A percentile compares a stretch with the other conserved stretches of the same genome.
These are phyloP conservation scores for Jaapia argillacea DNA, from an alignment of 768 basidiomycete genomes.

Conservation along the genomic window DNA sequence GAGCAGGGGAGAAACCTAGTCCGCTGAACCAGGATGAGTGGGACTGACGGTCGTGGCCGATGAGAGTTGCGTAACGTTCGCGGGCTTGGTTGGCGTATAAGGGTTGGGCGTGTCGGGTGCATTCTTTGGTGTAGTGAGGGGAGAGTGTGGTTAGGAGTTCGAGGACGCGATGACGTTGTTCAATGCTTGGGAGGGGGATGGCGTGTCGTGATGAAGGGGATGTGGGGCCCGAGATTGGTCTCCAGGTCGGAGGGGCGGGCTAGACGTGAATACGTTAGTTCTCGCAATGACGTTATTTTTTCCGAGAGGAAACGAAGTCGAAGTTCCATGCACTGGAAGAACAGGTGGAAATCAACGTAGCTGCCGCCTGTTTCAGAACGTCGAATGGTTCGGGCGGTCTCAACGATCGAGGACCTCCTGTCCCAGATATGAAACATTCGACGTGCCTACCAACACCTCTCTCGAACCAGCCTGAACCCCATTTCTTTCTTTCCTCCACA, in stretches of 20 bases:
- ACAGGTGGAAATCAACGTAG: no score
- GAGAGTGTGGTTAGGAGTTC: conserved; percentile 81
- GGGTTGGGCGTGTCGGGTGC: conserved; percentile 76
- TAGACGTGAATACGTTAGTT: neutral
- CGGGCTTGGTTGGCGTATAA: conserved; percentile 77
- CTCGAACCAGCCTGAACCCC: no score
- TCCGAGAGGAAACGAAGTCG: no score
- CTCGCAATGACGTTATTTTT: no score
- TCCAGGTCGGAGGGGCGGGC: conserved; percentile 38
- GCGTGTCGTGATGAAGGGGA: conserved; percentile 42
- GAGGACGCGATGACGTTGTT: conserved; percentile 80
- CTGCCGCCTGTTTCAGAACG: no score
- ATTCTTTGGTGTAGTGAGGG: conserved; percentile 89
- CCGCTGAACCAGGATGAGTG: conserved; percentile 53
- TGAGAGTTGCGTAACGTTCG: conserved; percentile 76
- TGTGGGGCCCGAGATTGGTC: conserved; percentile 33
- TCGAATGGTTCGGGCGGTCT: no score
- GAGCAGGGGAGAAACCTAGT: conserved; percentile 29
- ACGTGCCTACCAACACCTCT: no score
- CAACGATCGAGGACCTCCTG: no score
- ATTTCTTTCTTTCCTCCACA: no score
- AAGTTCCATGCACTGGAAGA: no score
- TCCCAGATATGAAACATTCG: no score
- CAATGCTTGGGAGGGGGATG: conserved; percentile 66
- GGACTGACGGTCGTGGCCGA: conserved; percentile 63